Evolutionary conservation across 768 basidiomycete species (phyloP), one percentile per base, ranked within the genome.

Genomic region (Leccinum boreale): DNA sequence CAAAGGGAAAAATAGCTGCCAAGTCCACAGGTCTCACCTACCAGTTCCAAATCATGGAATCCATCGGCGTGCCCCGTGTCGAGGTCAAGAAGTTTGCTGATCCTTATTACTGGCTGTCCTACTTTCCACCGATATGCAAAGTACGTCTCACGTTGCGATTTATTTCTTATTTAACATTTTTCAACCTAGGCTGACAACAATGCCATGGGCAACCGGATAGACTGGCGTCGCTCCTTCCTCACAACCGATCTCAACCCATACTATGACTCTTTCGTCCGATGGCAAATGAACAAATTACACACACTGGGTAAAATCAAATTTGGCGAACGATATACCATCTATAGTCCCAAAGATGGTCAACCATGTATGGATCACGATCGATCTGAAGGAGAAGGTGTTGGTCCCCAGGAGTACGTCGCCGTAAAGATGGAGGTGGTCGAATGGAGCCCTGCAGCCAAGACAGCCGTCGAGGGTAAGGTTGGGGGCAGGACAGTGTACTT

Each of bases 301-400:
- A 78, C 77, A 45, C 79, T 94, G 49, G 89, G 90, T 33, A 95
- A 94, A 76, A 92, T 99, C 79, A 97, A 96, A 75, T 99, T 98
- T 69, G 97, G 97, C 50, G 91, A 97, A 74, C 87, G 97, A 46
- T 96, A 98, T 74, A 99, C 97, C 14, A 92, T 99, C 69, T 99
- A 97, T 81, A 95, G 92, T 62, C 94, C 94, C 3, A 98, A 98
- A 74, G 97, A 99, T 65, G 95, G 94, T 3, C 97, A 98, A 69
- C 96, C 97, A 0, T 99, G 97, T 70, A 98, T 99, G 97, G 97
- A 99, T 74, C 97, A 99, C 76, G 97, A 99, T 73, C 89, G 97
- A 57, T 83, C 86, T 52, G 92, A 93, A 58, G 97, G 97, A 44
- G 97, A 99, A 74, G 96, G 89, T 49, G 78, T 94, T 55, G 93